These are phyloP conservation scores for Gyrodon lividus DNA, from an alignment of 768 basidiomycete species.

Conservation along the genomic window DNA sequence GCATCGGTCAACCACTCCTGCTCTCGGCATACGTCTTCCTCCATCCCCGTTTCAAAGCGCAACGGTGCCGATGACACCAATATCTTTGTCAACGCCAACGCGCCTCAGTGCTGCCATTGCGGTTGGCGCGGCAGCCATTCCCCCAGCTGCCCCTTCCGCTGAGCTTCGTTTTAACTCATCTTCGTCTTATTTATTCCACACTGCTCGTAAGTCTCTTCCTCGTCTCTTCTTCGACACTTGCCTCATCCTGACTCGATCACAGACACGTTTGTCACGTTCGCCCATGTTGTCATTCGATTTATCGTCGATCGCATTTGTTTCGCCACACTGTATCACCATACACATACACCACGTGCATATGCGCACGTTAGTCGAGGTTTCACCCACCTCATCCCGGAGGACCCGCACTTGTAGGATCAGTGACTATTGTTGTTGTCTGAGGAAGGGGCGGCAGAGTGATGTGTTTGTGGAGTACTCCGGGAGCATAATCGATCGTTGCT, in stretches of 20 bases:
- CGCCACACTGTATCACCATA: conserved; percentile 35
- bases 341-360: conserved; percentile 35
- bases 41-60: conserved; percentile 25
- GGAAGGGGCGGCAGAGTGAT: conserved; percentile 3
- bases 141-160: conserved; percentile 66
- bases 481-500: conserved; percentile 10
- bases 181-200: conserved; percentile 29
- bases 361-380: conserved; percentile 29
- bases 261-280: conserved; percentile 19
- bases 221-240: not conserved
- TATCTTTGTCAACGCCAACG: conserved; percentile 46
- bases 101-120: conserved; percentile 80
- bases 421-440: conserved; percentile 10
- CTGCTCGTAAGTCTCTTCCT: conserved; percentile 19
- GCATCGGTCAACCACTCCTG: conserved; percentile 1
- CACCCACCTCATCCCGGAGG: conserved; percentile 12
- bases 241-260: conserved; percentile 1
- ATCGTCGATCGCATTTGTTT: conserved; percentile 32
- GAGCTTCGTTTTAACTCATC: conserved; percentile 21
- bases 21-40: conserved; percentile 11
- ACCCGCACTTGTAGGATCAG: conserved; percentile 29
- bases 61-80: conserved; percentile 26
- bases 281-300: conserved; percentile 32
- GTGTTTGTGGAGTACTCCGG: conserved; percentile 12
- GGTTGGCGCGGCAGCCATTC: conserved; percentile 63